Evolutionary conservation across 2,329 filamentous ascomycete genomes (phyloP).

Genomic region (Tolypocladium nubicola): DNA sequence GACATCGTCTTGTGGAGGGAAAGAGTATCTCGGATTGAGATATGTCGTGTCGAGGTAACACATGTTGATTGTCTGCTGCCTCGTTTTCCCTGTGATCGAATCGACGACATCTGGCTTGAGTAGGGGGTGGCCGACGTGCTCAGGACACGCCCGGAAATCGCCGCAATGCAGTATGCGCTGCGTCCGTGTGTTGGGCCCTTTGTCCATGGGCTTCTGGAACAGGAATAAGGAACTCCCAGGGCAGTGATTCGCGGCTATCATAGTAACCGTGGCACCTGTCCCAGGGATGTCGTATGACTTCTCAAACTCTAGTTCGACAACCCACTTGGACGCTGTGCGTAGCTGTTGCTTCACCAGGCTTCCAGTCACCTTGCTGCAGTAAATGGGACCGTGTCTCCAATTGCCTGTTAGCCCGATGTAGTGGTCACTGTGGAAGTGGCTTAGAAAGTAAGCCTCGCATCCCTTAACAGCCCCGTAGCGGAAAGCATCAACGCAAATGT

Average conservation of each 20-base stretch:
- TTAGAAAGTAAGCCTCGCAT: constrained; percentile 90
- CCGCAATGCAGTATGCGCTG: constrained; percentile 90
- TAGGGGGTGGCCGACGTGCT: constrained; percentile 72
- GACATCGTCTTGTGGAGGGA: constrained; percentile 80
- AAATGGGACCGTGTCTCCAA: constrained; percentile 92
- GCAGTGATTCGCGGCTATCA: constrained; percentile 95
- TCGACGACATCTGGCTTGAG: constrained; percentile 68
- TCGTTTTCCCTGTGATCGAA: constrained; percentile 55
- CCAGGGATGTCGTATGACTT: constrained; percentile 65
- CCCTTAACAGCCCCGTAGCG: constrained; percentile 88
- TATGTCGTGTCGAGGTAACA: constrained; percentile 98
- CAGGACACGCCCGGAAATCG: constrained; percentile 84
- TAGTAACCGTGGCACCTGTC: constrained; percentile 77
- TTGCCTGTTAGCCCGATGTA: constrained; percentile 82
- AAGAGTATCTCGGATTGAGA: constrained; percentile 88
- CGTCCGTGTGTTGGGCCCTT: constrained; percentile 44
- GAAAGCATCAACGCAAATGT: constrained; percentile 91
- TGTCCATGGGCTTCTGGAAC: constrained; percentile 68
- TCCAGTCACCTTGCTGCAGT: constrained; percentile 86
- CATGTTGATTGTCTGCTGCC: constrained; percentile 81
- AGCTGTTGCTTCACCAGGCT: constrained; percentile 83
- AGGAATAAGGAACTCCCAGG: constrained; percentile 90
- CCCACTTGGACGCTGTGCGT: constrained; percentile 73
- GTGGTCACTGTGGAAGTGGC: constrained; percentile 96
- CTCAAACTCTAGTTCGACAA: constrained; percentile 81